Conservation (phyloP, 257 asterid genomes). For the Nicotiana tomentosiformis region DNA sequence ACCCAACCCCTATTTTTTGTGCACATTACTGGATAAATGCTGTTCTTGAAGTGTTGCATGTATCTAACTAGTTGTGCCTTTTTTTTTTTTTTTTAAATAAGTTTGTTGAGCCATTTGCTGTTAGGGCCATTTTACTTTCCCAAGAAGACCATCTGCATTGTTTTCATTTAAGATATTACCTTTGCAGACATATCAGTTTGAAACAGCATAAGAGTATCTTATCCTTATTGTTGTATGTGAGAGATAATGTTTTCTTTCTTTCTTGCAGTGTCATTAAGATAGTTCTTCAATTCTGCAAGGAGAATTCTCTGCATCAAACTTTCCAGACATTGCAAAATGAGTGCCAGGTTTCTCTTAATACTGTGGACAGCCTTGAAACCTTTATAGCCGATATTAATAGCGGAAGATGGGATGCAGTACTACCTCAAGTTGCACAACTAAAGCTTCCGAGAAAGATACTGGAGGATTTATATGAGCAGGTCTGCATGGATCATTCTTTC, state of each 20-base stretch:
- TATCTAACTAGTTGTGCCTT: not conserved
- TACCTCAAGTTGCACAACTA: constrained; percentile 92
- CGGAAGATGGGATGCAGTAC: constrained; percentile 98
- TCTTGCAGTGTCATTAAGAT: constrained; percentile 85
- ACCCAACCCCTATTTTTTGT: not conserved
- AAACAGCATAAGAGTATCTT: not conserved
- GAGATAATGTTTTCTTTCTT: not conserved
- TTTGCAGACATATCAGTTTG: not conserved
- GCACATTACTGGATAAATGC: not conserved
- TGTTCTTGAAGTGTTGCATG: not conserved
- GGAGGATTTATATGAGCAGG: constrained; percentile 98
- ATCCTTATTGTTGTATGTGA: not conserved
- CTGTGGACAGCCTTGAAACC: constrained; percentile 91
- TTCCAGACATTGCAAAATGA: constrained; percentile 86
- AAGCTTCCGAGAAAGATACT: constrained; percentile 86
- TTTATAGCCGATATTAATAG: constrained; percentile 83
- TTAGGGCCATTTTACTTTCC: not conserved
- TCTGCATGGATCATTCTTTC: constrained; percentile 11
- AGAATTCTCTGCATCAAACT: constrained; percentile 85
- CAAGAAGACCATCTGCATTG: not conserved
- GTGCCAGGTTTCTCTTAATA: constrained; percentile 93
- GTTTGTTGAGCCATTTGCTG: not conserved
- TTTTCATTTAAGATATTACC: not conserved
- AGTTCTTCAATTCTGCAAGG: constrained; percentile 97
- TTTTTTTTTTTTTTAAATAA: not conserved